Evolutionary conservation across 2,329 filamentous ascomycete genomes (phyloP), one percentile per base, ranked within the genome.

Genomic region (Penicillium sp.): DNA sequence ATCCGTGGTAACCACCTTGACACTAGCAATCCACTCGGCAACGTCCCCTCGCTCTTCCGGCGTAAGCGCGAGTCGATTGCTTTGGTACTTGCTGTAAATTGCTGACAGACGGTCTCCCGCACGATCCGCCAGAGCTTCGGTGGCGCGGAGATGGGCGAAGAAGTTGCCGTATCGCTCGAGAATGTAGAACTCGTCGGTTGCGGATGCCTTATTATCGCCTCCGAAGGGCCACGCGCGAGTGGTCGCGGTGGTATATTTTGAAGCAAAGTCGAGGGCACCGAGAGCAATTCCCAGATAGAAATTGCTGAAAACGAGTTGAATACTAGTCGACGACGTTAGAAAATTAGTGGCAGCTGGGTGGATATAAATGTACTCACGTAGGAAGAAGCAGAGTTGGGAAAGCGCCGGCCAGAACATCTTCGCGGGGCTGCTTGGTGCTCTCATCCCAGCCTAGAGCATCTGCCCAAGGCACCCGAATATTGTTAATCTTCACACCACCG

Each of bases 261-360:
- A 68, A 1, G 82, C 83, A 41, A 76, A 78, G 7, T 79, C 72
- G 0, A 87, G 71, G 0, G 83, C 80, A 0, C 85, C 84, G 41
- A 79, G 75, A 0, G 83, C 81, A 54, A 86, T 86, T 2, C 84
- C 84, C 1, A 86, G 71, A 64, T 87, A 86, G 62, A 87, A 84
- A 65, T 86, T 86, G 63, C 76, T 77, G 68, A 87, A 87, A n/a
- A 85, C 80, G 0, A 86, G 76, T 64, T 87, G 84, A 53, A 86
- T 85, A 0, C 76, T 80, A 29, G 13, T 21, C 7, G 16, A 38
- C 3, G 6, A 12, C 7, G 12, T 21, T 10, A 45, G n/a, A 9
- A 6, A 15, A n/a, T 29, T 34, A 7, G 8, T 15, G 15, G 5
- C 26, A 15, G 9, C 2, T 6, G 16, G 29, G 28, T 15, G 7